phyloP scores from a whole-genome alignment of 768 basidiomycete species.

The Hericium erinaceus region DNA sequence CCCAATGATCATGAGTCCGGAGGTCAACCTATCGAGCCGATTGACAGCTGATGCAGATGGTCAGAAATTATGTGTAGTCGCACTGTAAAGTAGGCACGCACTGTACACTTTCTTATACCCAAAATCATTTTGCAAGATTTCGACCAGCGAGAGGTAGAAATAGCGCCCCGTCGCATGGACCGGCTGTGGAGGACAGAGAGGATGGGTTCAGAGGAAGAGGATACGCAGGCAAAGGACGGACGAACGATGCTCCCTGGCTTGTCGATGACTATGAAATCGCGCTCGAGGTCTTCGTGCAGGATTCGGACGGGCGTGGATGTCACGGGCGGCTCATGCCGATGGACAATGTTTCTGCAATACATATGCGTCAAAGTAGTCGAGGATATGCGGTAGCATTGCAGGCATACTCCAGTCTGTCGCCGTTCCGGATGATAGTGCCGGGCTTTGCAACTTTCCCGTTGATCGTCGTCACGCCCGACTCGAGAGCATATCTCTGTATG shows the following conservation, averaged over 20 bases:
- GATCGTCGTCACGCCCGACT: slow-evolving; percentile 90
- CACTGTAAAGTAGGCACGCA: slow-evolving; percentile 30
- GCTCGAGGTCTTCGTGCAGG: slow-evolving; percentile 65
- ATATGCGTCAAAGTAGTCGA: no score
- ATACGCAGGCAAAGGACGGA: slow-evolving; percentile 18
- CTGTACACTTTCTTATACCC: slow-evolving; percentile 77
- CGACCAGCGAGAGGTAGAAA: slow-evolving; percentile 77
- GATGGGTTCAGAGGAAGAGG: not conserved
- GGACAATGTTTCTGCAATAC: slow-evolving; percentile 75
- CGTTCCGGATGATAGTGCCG: slow-evolving; percentile 71
- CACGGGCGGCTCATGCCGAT: slow-evolving; percentile 96
- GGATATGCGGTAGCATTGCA: no score
- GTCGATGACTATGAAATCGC: slow-evolving; percentile 84
- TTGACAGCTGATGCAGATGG: slow-evolving; percentile 68
- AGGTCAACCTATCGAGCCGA: slow-evolving; percentile 87
- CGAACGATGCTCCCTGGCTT: slow-evolving; percentile 96
- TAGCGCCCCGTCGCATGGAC: slow-evolving; percentile 91
- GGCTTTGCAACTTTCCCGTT: slow-evolving; percentile 84
- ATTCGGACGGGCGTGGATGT: slow-evolving; percentile 76
- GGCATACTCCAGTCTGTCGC: slow-evolving; percentile 90
- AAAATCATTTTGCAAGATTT: slow-evolving; percentile 79
- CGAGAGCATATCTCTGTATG: slow-evolving; percentile 56
- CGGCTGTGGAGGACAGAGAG: slow-evolving; percentile 38
- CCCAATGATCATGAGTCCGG: slow-evolving; percentile 91
- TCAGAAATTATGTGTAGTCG: not conserved